A percentile compares a stretch with the other conserved stretches of the same genome.
Evolutionary conservation across 805 yeast genomes (phyloP).

Genomic region (Cyberlindnera mrakii): DNA sequence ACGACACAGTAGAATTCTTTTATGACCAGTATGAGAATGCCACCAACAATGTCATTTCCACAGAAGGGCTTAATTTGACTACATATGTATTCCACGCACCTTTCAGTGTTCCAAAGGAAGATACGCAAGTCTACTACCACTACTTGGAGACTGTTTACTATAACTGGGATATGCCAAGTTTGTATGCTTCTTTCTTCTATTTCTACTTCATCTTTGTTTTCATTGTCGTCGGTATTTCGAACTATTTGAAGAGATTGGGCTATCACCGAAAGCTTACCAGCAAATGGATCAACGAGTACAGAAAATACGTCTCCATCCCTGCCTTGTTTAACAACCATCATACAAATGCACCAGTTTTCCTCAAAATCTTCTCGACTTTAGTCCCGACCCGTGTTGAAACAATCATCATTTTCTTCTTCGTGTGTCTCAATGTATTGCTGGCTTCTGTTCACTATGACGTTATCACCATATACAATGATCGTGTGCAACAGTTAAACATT

Average conservation of each 20-base stretch:
- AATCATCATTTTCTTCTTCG: constrained; percentile 30
- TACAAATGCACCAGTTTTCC: constrained; percentile 1
- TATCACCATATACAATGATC: background rate
- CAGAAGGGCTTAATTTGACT: constrained; percentile 6
- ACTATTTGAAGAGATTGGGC: constrained; percentile 24
- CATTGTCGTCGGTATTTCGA: constrained; percentile 27
- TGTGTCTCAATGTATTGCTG: constrained; percentile 18
- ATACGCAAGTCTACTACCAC: background rate
- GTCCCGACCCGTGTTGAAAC: constrained; percentile 21
- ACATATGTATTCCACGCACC: constrained; percentile 9
- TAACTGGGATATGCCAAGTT: constrained; percentile 14
- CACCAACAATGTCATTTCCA: constrained; percentile 16
- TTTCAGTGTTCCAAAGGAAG: constrained; percentile 1
- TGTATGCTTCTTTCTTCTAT: constrained; percentile 27
- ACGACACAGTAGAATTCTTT: constrained; percentile 13
- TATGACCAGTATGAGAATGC: constrained; percentile 26
- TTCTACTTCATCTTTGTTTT: constrained; percentile 35
- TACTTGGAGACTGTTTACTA: constrained; percentile 7
- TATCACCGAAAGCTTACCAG: constrained; percentile 10
- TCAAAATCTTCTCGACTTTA: constrained; percentile 10
- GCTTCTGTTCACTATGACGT: constrained; percentile 10
- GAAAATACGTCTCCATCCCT: constrained; percentile 18
- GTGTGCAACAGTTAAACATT: background rate
- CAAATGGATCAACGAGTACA: constrained; percentile 13
- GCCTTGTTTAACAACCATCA: constrained; percentile 16